Percentiles rank a stretch among this genome's conserved stretches.
phyloP scores from a whole-genome alignment of 306 rosid species.

The Fragaria iinumae region DNA sequence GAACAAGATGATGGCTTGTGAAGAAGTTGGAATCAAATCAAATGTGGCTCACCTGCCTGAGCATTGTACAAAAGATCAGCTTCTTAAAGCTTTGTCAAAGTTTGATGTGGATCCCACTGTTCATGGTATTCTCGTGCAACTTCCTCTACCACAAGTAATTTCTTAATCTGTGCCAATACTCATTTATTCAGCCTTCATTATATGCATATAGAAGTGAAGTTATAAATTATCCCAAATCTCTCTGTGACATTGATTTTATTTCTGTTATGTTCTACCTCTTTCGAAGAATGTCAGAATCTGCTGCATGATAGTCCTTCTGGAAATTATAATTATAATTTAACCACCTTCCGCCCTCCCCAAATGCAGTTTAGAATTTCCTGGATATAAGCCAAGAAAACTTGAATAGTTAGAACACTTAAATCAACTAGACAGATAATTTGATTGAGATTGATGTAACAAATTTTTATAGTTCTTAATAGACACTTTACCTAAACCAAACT shows the following conservation, averaged over 20 bases:
- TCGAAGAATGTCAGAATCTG: not conserved
- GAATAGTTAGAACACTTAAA: not conserved
- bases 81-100: conserved; percentile 49
- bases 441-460: not conserved
- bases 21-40: conserved; percentile 78
- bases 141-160: conserved; percentile 92
- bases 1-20: conserved; percentile 82
- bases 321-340: too few relatives aligned
- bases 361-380: not conserved
- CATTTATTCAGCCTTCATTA: not conserved
- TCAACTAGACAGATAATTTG: not conserved
- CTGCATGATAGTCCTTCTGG: not conserved
- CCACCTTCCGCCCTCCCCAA: not conserved
- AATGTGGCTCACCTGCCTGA: conserved; percentile 51
- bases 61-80: conserved; percentile 59
- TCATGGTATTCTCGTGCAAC: conserved; percentile 96
- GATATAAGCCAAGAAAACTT: not conserved
- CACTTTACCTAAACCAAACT: not conserved
- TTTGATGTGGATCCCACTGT: conserved; percentile 72
- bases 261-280: not conserved
- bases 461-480: not conserved
- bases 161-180: conserved; percentile 41
- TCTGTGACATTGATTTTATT: not conserved
- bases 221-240: not conserved
- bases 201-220: not conserved